Conservation (phyloP, 768 basidiomycete species). For the Lactarius psammicola region DNA sequence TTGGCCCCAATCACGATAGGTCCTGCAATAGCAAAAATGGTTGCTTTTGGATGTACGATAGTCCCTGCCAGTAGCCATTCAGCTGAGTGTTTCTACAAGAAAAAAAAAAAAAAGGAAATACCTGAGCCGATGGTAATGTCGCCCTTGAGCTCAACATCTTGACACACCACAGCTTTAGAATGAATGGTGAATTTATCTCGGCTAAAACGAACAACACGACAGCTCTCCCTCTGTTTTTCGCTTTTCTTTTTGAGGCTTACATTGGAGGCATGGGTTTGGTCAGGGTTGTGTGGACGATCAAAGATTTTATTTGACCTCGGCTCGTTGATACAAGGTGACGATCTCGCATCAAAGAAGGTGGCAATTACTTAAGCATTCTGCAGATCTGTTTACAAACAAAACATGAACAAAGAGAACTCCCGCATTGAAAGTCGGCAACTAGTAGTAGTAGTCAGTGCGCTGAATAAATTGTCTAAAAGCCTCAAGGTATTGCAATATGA, state of each 20-base stretch:
- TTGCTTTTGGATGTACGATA: conserved; percentile 91
- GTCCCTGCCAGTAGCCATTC: conserved; percentile 51
- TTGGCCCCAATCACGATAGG: conserved; percentile 86
- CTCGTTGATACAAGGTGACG: too few relatives aligned
- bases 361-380: too few relatives aligned
- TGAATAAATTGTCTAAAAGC: background rate
- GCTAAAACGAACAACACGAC: conserved; percentile 41
- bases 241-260: conserved; percentile 14
- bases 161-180: conserved; percentile 86
- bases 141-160: conserved; percentile 92
- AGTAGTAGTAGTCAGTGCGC: background rate
- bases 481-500: too few relatives aligned
- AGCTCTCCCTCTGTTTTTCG: background rate
- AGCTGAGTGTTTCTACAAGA: background rate
- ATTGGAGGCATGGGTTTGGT: conserved; percentile 27
- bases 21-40: conserved; percentile 87
- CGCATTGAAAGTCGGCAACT: too few relatives aligned
- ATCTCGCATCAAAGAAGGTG: too few relatives aligned
- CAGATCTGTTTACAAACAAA: too few relatives aligned
- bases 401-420: too few relatives aligned
- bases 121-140: conserved; percentile 91
- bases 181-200: conserved; percentile 89
- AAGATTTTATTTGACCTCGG: too few relatives aligned
- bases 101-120: conserved; percentile 27
- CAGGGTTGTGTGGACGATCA: background rate